These are phyloP conservation scores for Monilinia laxa DNA, from an alignment of 2,329 filamentous ascomycete genomes.

Conservation along the genomic window DNA sequence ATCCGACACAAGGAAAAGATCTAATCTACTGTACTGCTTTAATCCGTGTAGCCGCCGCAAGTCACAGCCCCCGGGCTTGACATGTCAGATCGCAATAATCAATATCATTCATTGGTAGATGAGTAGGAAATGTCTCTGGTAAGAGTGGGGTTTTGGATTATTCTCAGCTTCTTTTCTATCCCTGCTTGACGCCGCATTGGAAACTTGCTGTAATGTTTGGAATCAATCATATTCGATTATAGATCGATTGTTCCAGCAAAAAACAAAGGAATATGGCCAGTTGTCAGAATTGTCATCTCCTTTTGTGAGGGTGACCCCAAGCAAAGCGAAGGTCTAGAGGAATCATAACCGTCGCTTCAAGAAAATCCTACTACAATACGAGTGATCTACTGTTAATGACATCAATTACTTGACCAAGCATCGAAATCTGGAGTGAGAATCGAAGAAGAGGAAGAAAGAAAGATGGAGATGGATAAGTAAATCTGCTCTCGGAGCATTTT, in stretches of 20 bases:
- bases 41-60: constrained; percentile 3
- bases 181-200: neutral
- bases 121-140: neutral
- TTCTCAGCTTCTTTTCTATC: neutral
- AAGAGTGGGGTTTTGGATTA: neutral
- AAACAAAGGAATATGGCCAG: too few species aligned
- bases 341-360: constrained; percentile 6
- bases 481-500: neutral
- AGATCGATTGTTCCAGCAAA: neutral
- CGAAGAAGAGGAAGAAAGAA: neutral
- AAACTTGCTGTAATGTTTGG: neutral
- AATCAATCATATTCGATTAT: neutral
- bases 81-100: neutral
- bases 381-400: constrained; percentile 12
- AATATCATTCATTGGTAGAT: neutral
- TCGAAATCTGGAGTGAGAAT: constrained; percentile 20
- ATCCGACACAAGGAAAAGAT: constrained; percentile 6
- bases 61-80: neutral
- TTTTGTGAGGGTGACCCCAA: neutral
- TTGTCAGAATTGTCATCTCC: constrained; percentile 12
- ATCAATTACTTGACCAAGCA: constrained; percentile 2
- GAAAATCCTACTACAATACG: neutral
- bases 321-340: neutral
- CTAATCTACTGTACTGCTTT: constrained; percentile 5
- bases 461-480: neutral